Conservation (phyloP, 352 stramenopile genomes). For the Phytophthora crassamura region DNA sequence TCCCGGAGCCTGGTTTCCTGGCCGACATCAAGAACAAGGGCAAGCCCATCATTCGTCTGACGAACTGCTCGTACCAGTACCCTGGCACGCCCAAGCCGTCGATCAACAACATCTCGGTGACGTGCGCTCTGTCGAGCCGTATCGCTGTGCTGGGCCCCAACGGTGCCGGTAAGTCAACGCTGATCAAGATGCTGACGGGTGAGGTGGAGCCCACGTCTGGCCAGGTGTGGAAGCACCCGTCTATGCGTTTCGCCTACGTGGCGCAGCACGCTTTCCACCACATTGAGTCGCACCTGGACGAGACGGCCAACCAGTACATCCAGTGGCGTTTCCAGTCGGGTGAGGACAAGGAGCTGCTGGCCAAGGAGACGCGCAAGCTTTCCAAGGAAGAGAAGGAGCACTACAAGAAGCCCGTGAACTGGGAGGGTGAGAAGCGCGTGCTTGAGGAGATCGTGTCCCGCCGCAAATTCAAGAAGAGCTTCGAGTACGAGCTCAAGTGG, state of each 20-base stretch:
- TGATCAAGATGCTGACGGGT: constrained; percentile 95
- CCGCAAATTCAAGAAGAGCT: constrained; percentile 94
- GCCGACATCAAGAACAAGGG: constrained; percentile 92
- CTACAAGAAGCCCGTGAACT: constrained; percentile 95
- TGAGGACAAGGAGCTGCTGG: constrained; percentile 92
- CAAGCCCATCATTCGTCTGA: constrained; percentile 91
- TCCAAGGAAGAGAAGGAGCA: constrained; percentile 93
- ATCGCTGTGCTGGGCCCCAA: constrained; percentile 90
- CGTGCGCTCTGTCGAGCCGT: constrained; percentile 79
- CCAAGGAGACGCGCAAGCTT: constrained; percentile 93
- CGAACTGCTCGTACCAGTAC: constrained; percentile 88
- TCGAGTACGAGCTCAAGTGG: constrained; percentile 99
- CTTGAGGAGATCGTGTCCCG: constrained; percentile 93
- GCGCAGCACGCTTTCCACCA: constrained; percentile 98
- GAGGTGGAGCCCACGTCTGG: constrained; percentile 80
- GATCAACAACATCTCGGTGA: constrained; percentile 87
- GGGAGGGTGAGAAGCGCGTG: constrained; percentile 91
- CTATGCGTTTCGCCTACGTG: constrained; percentile 96
- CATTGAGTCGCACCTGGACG: constrained; percentile 97
- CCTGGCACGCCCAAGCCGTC: constrained; percentile 78
- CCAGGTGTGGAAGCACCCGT: constrained; percentile 86
- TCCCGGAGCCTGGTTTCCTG: constrained; percentile 89
- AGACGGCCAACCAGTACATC: constrained; percentile 97
- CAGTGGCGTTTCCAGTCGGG: constrained; percentile 96
- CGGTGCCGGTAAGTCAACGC: constrained; percentile 95